Evolutionary conservation across 306 rosid genomes (phyloP).

Genomic region (Ormosia emarginata): DNA sequence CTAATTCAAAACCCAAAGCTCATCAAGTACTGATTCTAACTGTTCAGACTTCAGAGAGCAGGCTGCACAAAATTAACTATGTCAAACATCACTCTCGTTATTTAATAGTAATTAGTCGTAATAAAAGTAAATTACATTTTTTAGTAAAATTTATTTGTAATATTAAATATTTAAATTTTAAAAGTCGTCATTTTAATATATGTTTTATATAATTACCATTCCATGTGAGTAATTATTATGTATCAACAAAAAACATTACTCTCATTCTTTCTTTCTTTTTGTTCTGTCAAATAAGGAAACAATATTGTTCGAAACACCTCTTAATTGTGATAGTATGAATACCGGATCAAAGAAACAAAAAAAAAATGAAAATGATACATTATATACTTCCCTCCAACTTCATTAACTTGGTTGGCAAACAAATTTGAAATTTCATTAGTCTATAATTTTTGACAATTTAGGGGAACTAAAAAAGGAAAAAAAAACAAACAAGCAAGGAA

Average conservation of each 20-base stretch:
- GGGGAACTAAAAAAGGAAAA: neutral
- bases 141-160: no score
- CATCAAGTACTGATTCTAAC: slow-evolving; percentile 27
- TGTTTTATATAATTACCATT: no score
- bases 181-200: no score
- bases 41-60: slow-evolving; percentile 36
- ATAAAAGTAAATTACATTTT: no score
- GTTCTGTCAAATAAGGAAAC: neutral
- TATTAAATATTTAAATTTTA: no score
- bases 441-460: slow-evolving; percentile 21
- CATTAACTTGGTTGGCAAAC: slow-evolving; percentile 36
- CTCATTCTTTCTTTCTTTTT: slow-evolving; percentile 17
- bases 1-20: slow-evolving; percentile 30
- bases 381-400: neutral
- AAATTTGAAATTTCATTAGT: slow-evolving; percentile 40
- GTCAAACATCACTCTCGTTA: slow-evolving; percentile 40
- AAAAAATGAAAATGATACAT: no score
- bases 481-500: neutral
- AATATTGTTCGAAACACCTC: neutral
- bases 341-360: no score
- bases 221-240: no score
- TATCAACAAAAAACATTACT: slow-evolving; percentile 29
- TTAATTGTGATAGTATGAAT: no score
- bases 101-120: neutral
- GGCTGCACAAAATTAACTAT: slow-evolving; percentile 38